These are phyloP conservation scores for Rehmannia glutinosa DNA, from an alignment of 257 asterid genomes.

Conservation along the genomic window DNA sequence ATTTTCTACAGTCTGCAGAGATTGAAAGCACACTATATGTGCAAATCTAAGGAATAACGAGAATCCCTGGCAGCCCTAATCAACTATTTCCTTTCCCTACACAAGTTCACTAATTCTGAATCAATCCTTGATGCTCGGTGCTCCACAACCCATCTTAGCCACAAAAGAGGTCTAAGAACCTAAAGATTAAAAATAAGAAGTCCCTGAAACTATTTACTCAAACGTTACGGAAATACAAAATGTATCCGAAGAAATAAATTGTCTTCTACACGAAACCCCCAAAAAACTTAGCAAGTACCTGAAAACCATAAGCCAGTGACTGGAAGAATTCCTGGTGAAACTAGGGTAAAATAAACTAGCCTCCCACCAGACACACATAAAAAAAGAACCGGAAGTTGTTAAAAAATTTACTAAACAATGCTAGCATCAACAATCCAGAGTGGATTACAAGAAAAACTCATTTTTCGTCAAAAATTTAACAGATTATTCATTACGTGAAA, in stretches of 20 bases:
- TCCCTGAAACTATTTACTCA: too few species aligned
- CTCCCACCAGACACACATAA: not conserved
- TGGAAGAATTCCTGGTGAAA: too few species aligned
- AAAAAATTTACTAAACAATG: not conserved
- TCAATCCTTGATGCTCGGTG: constrained; percentile 10
- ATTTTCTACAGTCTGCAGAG: constrained; percentile 11
- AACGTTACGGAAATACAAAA: too few species aligned
- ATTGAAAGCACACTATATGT: constrained; percentile 1
- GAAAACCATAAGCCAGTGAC: not conserved
- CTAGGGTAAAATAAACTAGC: not conserved
- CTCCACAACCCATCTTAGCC: constrained; percentile 17
- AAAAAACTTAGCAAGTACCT: not conserved
- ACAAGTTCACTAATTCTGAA: constrained; percentile 6
- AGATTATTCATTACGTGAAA: not conserved
- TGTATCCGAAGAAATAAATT: too few species aligned
- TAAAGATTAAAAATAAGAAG: not conserved
- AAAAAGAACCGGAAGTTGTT: not conserved
- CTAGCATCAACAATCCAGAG: not conserved
- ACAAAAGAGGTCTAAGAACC: not conserved
- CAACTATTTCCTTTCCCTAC: constrained; percentile 10
- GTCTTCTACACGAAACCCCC: too few species aligned
- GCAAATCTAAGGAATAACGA: not conserved
- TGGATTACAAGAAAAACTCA: not conserved
- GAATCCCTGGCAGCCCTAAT: constrained; percentile 19
- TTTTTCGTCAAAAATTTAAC: not conserved